These are phyloP conservation scores for Leishmania aethiopica DNA, from an alignment of 208 protist genomes.

Conservation along the genomic window DNA sequence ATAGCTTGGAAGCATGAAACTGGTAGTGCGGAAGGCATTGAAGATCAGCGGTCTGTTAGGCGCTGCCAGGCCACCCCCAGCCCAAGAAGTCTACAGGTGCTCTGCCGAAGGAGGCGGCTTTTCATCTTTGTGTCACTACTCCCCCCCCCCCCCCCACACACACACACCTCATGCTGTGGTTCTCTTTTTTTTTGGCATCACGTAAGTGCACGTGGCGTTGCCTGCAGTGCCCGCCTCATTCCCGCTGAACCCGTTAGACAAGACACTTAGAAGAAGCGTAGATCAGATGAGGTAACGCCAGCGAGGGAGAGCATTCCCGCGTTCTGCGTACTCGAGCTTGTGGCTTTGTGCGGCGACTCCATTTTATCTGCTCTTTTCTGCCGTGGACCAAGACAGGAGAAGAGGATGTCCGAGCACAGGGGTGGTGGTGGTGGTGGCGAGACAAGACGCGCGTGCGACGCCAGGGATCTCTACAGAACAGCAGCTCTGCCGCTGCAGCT, in stretches of 20 bases:
- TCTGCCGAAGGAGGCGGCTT: background rate
- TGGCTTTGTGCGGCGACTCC: background rate
- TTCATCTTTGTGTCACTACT: slow-evolving; percentile 5
- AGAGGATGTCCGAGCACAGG: background rate
- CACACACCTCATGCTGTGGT: background rate
- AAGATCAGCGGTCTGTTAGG: background rate
- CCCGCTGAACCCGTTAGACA: background rate
- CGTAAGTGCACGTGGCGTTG: background rate
- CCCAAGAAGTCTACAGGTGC: slow-evolving; percentile 7
- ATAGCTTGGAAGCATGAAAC: background rate
- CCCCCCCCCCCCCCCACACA: background rate
- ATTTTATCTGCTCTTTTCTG: background rate
- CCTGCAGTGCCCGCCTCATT: background rate
- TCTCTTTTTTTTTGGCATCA: background rate
- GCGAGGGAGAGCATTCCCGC: background rate
- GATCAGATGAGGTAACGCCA: too few relatives aligned
- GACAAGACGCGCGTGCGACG: background rate
- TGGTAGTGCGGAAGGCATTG: background rate
- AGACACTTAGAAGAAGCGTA: background rate
- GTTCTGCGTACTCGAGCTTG: background rate
- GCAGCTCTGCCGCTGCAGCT: background rate
- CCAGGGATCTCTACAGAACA: background rate
- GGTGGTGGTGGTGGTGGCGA: background rate
- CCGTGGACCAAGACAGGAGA: background rate
- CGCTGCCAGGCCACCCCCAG: background rate